These are phyloP conservation scores for Pseudozyma pruni DNA, from an alignment of 1,284 basidiomycete genomes.

Conservation along the genomic window DNA sequence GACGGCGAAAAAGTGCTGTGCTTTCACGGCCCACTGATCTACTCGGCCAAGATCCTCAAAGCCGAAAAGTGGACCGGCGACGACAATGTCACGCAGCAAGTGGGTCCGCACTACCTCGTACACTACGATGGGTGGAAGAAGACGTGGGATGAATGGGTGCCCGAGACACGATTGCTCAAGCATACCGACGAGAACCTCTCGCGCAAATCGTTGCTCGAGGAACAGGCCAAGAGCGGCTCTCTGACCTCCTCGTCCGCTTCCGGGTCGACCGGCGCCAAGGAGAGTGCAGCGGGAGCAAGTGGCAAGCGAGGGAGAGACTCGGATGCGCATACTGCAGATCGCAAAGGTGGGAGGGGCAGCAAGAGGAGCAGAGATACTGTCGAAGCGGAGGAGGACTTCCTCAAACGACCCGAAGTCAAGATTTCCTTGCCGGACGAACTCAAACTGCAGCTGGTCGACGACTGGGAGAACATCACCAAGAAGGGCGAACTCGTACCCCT, in stretches of 20 bases:
- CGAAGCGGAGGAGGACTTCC: constrained; percentile 70
- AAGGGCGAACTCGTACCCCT: constrained; percentile 86
- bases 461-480: constrained; percentile 98
- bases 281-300: constrained; percentile 29
- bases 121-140: constrained; percentile 99
- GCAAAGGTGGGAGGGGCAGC: constrained; percentile 13
- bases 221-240: constrained; percentile 65
- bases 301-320: constrained; percentile 14
- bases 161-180: constrained; percentile 83
- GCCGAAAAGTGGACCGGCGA: constrained; percentile 79
- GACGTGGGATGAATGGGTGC: constrained; percentile 99
- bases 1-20: constrained; percentile 85
- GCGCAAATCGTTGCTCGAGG: constrained; percentile 74
- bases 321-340: constrained; percentile 6
- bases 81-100: constrained; percentile 74
- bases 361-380: constrained; percentile 45
- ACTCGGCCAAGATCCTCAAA: constrained; percentile 93
- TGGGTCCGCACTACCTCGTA: constrained; percentile 89
- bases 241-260: constrained; percentile 49
- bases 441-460: constrained; percentile 91
- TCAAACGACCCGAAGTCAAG: constrained; percentile 88
- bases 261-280: constrained; percentile 21
- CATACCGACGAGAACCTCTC: constrained; percentile 84
- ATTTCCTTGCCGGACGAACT: constrained; percentile 87
- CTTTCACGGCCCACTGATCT: constrained; percentile 92